A percentile compares a stretch with the other conserved stretches of the same genome.
Conservation (phyloP, 305 asterid genomes). For the Solanum hybrid region DNA sequence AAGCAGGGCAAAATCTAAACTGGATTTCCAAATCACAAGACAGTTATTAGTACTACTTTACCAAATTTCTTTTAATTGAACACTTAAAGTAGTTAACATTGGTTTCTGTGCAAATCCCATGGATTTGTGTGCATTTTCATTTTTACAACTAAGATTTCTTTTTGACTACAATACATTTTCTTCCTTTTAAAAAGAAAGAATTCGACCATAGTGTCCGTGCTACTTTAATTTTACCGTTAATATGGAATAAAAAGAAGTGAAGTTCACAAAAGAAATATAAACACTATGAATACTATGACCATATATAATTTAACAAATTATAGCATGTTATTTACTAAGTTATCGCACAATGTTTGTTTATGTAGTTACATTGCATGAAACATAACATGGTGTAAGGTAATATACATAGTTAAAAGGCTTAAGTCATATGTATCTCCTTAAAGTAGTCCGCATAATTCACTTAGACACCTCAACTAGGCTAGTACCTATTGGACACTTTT, state of each 20-base stretch:
- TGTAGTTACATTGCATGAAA: neutral
- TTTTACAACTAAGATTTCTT: conserved; percentile 3
- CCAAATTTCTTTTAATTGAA: neutral
- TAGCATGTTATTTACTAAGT: neutral
- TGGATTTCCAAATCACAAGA: conserved; percentile 1
- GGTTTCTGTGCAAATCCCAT: neutral
- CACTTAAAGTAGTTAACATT: neutral
- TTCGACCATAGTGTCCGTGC: neutral
- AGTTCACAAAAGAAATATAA: neutral
- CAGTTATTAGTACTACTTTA: neutral
- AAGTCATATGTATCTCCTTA: too few relatives aligned
- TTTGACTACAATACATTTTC: neutral
- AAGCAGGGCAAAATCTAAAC: neutral
- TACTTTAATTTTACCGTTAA: neutral
- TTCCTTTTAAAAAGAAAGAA: neutral
- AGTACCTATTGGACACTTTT: too few relatives aligned
- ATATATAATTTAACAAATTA: neutral
- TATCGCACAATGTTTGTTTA: neutral
- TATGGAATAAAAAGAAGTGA: neutral
- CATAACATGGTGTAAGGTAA: neutral
- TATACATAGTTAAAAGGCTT: too few relatives aligned
- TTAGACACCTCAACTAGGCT: too few relatives aligned
- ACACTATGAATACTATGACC: neutral
- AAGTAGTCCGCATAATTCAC: too few relatives aligned
- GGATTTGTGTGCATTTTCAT: neutral